Evolutionary conservation across 2,329 filamentous ascomycete genomes (phyloP).

Genomic region (Leptographium lundbergii): DNA sequence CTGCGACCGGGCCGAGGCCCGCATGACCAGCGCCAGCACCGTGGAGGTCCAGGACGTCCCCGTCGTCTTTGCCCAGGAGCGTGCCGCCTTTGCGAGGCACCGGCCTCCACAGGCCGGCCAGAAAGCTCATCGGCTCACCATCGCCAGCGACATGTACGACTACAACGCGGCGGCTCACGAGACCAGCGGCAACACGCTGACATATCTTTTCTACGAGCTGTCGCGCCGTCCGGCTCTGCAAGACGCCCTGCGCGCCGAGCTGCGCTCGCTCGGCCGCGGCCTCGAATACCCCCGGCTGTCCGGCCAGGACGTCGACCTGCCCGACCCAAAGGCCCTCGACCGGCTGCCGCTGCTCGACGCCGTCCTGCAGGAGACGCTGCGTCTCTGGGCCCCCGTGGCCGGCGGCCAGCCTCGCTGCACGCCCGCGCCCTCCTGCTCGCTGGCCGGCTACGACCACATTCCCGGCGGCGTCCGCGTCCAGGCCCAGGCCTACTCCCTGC

Average conservation of each 20-base stretch:
- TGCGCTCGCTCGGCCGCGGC: background rate
- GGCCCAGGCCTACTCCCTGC: background rate
- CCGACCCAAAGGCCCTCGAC: background rate
- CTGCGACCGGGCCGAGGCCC: background rate
- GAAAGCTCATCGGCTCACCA: background rate
- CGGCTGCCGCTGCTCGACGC: constrained; percentile 2
- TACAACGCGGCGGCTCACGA: constrained; percentile 2
- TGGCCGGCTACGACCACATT: constrained; percentile 1
- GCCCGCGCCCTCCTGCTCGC: background rate
- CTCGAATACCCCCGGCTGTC: background rate
- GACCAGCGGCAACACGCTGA: constrained; percentile 6
- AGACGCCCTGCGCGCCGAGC: background rate
- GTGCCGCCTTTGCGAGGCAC: background rate
- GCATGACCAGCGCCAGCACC: background rate
- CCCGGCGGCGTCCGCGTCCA: background rate
- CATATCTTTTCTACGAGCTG: constrained; percentile 3
- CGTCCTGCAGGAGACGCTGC: constrained; percentile 2
- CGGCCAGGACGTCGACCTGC: background rate
- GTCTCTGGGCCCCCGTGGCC: background rate
- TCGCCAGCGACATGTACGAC: constrained; percentile 3
- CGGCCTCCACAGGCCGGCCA: background rate
- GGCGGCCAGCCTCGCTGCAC: background rate
- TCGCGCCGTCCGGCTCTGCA: constrained; percentile 1
- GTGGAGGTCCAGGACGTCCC: background rate
- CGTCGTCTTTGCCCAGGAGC: background rate